A percentile compares a stretch with the other conserved stretches of the same genome.
Evolutionary conservation across 768 basidiomycete species (phyloP).

Genomic region (Boletus reticulatus): DNA sequence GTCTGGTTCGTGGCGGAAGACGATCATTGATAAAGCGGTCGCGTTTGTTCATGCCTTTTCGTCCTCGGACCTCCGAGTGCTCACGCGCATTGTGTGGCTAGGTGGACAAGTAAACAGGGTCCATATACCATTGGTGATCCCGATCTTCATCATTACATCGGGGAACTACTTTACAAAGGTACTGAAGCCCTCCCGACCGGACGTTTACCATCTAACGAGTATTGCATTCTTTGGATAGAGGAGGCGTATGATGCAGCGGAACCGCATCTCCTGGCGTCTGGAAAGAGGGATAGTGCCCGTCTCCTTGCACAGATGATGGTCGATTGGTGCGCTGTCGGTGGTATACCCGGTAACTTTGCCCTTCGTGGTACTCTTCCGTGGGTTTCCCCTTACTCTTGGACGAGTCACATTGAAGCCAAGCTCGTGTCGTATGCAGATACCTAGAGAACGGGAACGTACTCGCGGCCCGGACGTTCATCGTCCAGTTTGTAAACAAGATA

Average conservation of each 20-base stretch:
- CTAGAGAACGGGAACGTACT: conserved; percentile 86
- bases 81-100: conserved; percentile 32
- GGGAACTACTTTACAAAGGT: conserved; percentile 87
- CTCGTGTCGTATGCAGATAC: conserved; percentile 45
- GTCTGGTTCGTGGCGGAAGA: conserved; percentile 85
- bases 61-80: conserved; percentile 12
- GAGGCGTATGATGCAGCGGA: conserved; percentile 74
- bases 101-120: conserved; percentile 84
- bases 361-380: conserved; percentile 85
- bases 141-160: conserved; percentile 85
- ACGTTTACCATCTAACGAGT: neutral
- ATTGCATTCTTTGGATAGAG: conserved; percentile 46
- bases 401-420: conserved; percentile 1
- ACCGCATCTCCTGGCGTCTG: conserved; percentile 77
- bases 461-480: conserved; percentile 91
- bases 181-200: conserved; percentile 1
- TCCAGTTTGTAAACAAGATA: conserved; percentile 68
- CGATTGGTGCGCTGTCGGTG: conserved; percentile 65
- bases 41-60: conserved; percentile 52
- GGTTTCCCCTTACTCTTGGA: conserved; percentile 14
- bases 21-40: conserved; percentile 79
- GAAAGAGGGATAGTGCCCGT: conserved; percentile 86
- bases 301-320: conserved; percentile 83
- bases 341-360: conserved; percentile 70
- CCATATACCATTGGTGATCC: conserved; percentile 86